These are phyloP conservation scores for Rhynchospora breviuscula DNA, from an alignment of 176 grass and related monocot genomes.

Conservation along the genomic window DNA sequence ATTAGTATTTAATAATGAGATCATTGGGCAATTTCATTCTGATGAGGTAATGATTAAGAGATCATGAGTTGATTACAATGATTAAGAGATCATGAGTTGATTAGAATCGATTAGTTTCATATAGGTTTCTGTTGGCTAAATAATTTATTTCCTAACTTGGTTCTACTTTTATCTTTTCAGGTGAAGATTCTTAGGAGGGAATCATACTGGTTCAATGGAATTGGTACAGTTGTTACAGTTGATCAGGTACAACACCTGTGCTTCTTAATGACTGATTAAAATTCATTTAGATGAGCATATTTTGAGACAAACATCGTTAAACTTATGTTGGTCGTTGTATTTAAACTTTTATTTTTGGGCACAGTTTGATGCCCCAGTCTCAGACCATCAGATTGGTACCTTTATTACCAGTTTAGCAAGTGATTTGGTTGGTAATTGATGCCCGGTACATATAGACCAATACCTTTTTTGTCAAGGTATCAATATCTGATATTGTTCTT, in stretches of 20 bases:
- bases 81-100: neutral
- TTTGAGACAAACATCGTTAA: neutral
- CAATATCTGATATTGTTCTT: neutral
- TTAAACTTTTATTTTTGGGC: neutral
- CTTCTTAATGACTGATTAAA: neutral
- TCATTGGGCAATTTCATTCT: neutral
- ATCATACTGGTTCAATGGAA: conserved; percentile 94
- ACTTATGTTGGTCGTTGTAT: neutral
- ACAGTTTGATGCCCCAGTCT: neutral
- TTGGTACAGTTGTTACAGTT: conserved; percentile 64
- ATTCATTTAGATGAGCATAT: neutral
- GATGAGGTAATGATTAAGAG: neutral
- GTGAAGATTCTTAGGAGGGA: conserved; percentile 94
- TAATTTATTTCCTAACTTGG: neutral
- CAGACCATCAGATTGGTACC: neutral
- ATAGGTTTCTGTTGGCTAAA: neutral
- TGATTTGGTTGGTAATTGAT: neutral
- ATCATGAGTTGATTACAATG: neutral
- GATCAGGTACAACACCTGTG: conserved; percentile 50
- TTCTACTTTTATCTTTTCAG: conserved; percentile 26
- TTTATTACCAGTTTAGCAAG: neutral
- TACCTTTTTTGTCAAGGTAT: neutral
- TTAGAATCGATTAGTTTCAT: neutral
- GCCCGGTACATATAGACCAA: neutral
- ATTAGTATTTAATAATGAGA: neutral